Base-by-base conservation (phyloP, 164 flowering plant genomes). In the Vitis riparia region DNA sequence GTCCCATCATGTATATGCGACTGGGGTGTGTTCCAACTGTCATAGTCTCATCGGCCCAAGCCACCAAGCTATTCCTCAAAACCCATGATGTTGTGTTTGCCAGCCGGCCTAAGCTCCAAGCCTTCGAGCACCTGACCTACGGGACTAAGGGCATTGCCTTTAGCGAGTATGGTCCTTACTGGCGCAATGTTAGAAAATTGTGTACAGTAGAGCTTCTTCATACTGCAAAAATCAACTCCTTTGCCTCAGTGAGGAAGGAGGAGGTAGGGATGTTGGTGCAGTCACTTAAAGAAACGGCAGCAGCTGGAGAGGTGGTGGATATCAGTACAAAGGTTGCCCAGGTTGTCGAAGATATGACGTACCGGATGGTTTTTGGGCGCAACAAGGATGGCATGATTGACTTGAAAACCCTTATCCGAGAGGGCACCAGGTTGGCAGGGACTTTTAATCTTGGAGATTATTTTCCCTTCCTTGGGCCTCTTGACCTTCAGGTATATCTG, bases 401-500 rank as follows among this genome's bases (percentile, higher is more conserved):
- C 27, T 52, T 74, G 13, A 74, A 67, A 60, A 2, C 56, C 8
- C 17, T 55, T 11, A 37, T 71, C 14, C 62, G 68, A 2, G 77
- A 79, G 59, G 53, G 27, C 3, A 7, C 66, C 47, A 44, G 53
- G 29, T 29, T 76, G 59, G 63, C 61, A 3, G 77, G 77, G 61
- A 60, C 62, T 17, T 73, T 76, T 37, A 79, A 79, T 53, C 2
- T 79, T n/a, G 75, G 65, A 13, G 82, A 79, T 61, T 79, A 48
- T 53, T 37, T 79, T 12, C 82, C 80, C 23, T 65, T 7, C 57
- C 44, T 76, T 5, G 64, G 59, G 17, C 51, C 70, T 1, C 60
- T 79, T 50, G 80, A 70, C 23, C 61, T 69, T 30, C 72, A 73
- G 76, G 76, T 73, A 70, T 30, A 32, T 32, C 44, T 55, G 27